Evolutionary conservation across 1,284 basidiomycete genomes (phyloP), one percentile per base, ranked within the genome.

Genomic region (Agaricales sp.): DNA sequence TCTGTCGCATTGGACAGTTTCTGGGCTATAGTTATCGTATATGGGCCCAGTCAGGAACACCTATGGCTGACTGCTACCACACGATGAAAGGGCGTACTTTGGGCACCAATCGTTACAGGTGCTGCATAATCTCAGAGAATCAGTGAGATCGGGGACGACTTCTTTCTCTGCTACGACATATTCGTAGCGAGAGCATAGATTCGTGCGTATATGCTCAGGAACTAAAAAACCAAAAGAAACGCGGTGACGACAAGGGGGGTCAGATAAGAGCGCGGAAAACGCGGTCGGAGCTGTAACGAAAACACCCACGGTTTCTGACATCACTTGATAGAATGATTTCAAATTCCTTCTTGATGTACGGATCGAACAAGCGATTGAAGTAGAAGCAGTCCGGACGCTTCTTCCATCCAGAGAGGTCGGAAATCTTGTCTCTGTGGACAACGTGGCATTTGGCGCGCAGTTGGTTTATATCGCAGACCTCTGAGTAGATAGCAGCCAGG

Each of bases 291-390:
- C 6, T 30, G 44, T 24, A 21, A 45, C 44, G 13, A 24, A 50
- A 53, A 16, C 18, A 78, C 91, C 59, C 63, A 96, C 92, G 74
- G 65, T 99, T 99, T 57, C 85, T 80, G 51, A 96, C 82, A 59
- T 87, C 87, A 45, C 79, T 79, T 21, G 91, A 82, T 49, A 89
- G 84, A 51, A 99, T 83, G 56, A 98, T 87, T 65, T 99, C 96
- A 67, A 95, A 97, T 68, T 96, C 95, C 64, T 92, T 90, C 71
- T 96, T 94, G 66, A 97, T 91, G 69, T 97, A 98, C 43, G 94
- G 91, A 68, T 99, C 95, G 64, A 93, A 97, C 51, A 95, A 76
- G 57, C 89, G 84, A 58, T 83, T 82, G 71, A 92, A 97, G 74
- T 93, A 96, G 71, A 97, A 97, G 58, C 91, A 82, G 66, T 97